These are phyloP conservation scores for Daedaleopsis sinensis DNA, from an alignment of 768 basidiomycete genomes.

Conservation along the genomic window DNA sequence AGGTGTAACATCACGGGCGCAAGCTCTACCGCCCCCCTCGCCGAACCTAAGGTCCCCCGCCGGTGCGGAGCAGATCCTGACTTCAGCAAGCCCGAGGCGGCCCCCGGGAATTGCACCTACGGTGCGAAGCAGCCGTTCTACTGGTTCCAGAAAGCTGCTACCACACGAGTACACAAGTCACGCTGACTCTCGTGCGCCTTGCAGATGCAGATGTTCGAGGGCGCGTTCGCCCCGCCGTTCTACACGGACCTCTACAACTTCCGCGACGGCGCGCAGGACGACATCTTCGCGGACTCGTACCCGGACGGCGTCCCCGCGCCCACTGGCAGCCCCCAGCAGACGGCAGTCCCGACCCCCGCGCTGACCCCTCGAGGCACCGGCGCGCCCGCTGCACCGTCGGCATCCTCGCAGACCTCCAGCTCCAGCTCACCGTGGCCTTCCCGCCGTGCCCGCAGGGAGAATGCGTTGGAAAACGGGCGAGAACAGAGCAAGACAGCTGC, in stretches of 20 bases:
- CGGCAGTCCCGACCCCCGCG: conserved; percentile 27
- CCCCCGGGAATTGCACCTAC: conserved; percentile 68
- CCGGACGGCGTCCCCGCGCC: conserved; percentile 26
- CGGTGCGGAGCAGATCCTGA: conserved; percentile 64
- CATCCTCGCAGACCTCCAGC: background rate
- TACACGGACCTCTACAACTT: conserved; percentile 77
- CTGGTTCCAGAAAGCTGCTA: conserved; percentile 67
- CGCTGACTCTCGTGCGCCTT: background rate
- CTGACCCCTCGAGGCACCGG: too few species aligned
- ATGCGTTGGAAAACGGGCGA: too few species aligned
- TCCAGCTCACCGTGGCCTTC: background rate
- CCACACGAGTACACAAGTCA: too few species aligned
- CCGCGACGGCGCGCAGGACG: conserved; percentile 68
- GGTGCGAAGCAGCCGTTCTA: conserved; percentile 73
- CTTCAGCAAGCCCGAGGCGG: conserved; percentile 44
- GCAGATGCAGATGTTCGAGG: conserved; percentile 62
- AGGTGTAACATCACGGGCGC: conserved; percentile 61
- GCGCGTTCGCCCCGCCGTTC: conserved; percentile 57
- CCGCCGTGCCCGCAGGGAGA: background rate
- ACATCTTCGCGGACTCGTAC: conserved; percentile 71
- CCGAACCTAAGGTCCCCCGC: conserved; percentile 57
- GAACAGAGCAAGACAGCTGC: too few species aligned
- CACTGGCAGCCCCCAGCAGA: conserved; percentile 30
- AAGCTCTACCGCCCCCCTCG: conserved; percentile 53
- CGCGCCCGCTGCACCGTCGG: background rate